Percentiles rank a stretch among this genome's conserved stretches.
Conservation (phyloP, 2,329 filamentous ascomycete genomes). For the Colletotrichum spaethianum region DNA sequence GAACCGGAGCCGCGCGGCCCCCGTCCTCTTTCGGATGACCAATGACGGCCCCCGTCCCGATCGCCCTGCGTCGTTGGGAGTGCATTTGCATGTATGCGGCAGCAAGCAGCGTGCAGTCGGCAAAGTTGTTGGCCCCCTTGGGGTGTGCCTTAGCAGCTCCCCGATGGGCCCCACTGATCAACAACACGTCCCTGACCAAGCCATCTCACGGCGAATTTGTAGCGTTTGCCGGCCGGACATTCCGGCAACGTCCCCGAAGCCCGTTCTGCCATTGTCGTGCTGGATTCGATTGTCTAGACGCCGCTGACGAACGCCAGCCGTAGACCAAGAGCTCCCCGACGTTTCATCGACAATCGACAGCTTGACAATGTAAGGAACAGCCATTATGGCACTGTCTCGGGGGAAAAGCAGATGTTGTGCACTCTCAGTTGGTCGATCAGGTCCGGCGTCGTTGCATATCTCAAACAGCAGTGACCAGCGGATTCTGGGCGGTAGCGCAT, state of each 20-base stretch:
- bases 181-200: background rate
- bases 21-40: slow-evolving; percentile 8
- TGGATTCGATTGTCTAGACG: too few relatives aligned
- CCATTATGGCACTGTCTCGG: background rate
- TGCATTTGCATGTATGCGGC: background rate
- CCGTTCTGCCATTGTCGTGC: too few relatives aligned
- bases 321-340: too few relatives aligned
- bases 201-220: too few relatives aligned
- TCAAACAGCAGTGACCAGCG: slow-evolving; percentile 9
- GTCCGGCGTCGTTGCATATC: slow-evolving; percentile 9
- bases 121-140: background rate
- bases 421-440: background rate
- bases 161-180: background rate
- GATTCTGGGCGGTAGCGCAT: slow-evolving; percentile 25
- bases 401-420: background rate
- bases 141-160: background rate
- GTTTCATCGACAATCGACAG: background rate
- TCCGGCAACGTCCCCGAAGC: too few relatives aligned
- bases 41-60: slow-evolving; percentile 15
- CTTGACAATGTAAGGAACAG: too few relatives aligned
- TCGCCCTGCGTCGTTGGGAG: background rate
- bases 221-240: background rate
- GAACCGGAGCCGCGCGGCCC: slow-evolving; percentile 30
- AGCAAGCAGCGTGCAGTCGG: background rate
- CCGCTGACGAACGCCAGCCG: too few relatives aligned